phyloP scores from a whole-genome alignment of 768 basidiomycete species.

The Rickenella mellea region DNA sequence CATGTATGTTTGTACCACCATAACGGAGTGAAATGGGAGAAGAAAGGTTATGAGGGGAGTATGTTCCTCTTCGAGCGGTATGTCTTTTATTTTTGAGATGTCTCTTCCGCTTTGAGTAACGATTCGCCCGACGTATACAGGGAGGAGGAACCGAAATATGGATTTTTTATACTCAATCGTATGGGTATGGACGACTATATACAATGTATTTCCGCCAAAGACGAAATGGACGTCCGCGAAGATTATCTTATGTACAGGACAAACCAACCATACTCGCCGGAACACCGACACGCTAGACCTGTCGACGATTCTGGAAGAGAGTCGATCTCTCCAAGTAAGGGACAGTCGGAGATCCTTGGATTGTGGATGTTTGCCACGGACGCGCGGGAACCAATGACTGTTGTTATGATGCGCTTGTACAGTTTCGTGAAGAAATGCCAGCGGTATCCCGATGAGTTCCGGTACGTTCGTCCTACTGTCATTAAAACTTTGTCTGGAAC shows the following conservation, averaged over 20 bases:
- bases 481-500: no score
- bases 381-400: slow-evolving; percentile 60
- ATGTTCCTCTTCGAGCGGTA: slow-evolving; percentile 86
- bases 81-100: slow-evolving; percentile 15
- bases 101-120: slow-evolving; percentile 2
- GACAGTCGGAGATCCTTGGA: slow-evolving; percentile 36
- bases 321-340: not conserved
- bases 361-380: slow-evolving; percentile 70
- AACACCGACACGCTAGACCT: slow-evolving; percentile 13
- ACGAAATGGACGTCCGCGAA: slow-evolving; percentile 53
- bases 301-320: not conserved
- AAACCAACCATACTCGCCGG: slow-evolving; percentile 23
- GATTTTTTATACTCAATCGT: slow-evolving; percentile 78
- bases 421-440: slow-evolving; percentile 55
- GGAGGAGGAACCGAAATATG: slow-evolving; percentile 71
- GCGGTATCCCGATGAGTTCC: slow-evolving; percentile 62
- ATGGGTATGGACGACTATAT: slow-evolving; percentile 73
- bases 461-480: slow-evolving; percentile 2
- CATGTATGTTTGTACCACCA: slow-evolving; percentile 79
- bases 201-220: slow-evolving; percentile 68
- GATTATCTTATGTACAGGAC: slow-evolving; percentile 61
- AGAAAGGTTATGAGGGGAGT: slow-evolving; percentile 77
- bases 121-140: no score
- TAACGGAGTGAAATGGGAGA: slow-evolving; percentile 64
- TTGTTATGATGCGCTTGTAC: slow-evolving; percentile 69